phyloP scores from a whole-genome alignment of 2,329 filamentous ascomycete species.

The Ceratocystis eucalypticola region DNA sequence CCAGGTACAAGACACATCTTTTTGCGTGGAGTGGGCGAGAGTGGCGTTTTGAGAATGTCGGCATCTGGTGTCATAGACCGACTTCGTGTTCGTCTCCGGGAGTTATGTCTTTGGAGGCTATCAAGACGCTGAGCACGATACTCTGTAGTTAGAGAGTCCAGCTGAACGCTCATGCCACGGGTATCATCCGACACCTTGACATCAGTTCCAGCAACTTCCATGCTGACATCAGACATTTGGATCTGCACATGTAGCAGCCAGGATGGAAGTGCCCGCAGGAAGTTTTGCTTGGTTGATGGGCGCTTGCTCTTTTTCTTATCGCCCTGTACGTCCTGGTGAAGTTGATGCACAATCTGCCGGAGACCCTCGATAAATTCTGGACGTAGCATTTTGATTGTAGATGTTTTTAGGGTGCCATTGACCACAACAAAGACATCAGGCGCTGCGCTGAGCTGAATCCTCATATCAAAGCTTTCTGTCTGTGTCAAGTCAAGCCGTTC shows the following conservation, averaged over 20 bases:
- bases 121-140: slow-evolving; percentile 74
- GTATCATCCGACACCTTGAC: slow-evolving; percentile 67
- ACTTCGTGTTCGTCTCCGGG: slow-evolving; percentile 61
- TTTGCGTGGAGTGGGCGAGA: slow-evolving; percentile 25
- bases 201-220: slow-evolving; percentile 84
- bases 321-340: slow-evolving; percentile 54
- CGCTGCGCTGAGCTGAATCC: slow-evolving; percentile 68
- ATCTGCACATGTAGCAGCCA: slow-evolving; percentile 79
- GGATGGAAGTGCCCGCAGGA: slow-evolving; percentile 62
- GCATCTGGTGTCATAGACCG: slow-evolving; percentile 57
- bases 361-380: slow-evolving; percentile 87
- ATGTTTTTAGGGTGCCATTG: slow-evolving; percentile 69
- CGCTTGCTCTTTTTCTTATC: slow-evolving; percentile 31
- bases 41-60: slow-evolving; percentile 36
- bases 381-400: slow-evolving; percentile 77
- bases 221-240: slow-evolving; percentile 75
- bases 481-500: slow-evolving; percentile 75
- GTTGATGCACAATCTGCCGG: slow-evolving; percentile 76
- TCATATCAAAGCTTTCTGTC: slow-evolving; percentile 78
- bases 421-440: slow-evolving; percentile 74
- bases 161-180: slow-evolving; percentile 69
- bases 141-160: slow-evolving; percentile 78
- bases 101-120: slow-evolving; percentile 41
- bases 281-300: slow-evolving; percentile 43
- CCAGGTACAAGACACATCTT: slow-evolving; percentile 44